Conservation (phyloP, 768 basidiomycete species). For the Russula sp. region DNA sequence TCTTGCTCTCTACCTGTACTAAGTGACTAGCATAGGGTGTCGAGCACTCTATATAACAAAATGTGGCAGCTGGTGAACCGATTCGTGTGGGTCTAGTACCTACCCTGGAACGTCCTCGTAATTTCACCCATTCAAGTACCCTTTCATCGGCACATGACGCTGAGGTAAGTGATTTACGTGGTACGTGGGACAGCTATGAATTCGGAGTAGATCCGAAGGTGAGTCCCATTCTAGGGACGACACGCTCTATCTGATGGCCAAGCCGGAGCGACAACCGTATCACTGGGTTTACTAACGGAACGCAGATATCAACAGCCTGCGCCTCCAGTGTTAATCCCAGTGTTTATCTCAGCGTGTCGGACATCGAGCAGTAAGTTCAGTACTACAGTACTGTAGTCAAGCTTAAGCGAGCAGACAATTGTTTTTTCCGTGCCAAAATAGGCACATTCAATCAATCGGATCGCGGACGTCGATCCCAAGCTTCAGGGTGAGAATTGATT, state of each 20-base stretch:
- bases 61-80: neutral
- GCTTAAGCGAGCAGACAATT: too few relatives aligned
- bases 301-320: neutral
- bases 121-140: neutral
- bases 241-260: neutral
- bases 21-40: neutral
- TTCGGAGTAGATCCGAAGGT: conserved; percentile 3
- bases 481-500: too few relatives aligned
- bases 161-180: neutral
- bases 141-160: neutral
- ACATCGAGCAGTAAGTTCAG: too few relatives aligned
- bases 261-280: neutral
- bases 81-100: neutral
- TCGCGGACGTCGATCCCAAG: too few relatives aligned
- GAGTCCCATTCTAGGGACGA: neutral
- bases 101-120: neutral
- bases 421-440: too few relatives aligned
- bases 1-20: neutral
- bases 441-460: too few relatives aligned
- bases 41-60: neutral
- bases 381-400: too few relatives aligned
- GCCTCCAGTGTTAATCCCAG: too few relatives aligned
- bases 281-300: neutral
- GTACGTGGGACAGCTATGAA: neutral
- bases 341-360: too few relatives aligned